Percentiles rank a stretch among this genome's conserved stretches.
phyloP scores from a whole-genome alignment of 108 stramenopile genomes.

The Pseudonitzschia multiseries region DNA sequence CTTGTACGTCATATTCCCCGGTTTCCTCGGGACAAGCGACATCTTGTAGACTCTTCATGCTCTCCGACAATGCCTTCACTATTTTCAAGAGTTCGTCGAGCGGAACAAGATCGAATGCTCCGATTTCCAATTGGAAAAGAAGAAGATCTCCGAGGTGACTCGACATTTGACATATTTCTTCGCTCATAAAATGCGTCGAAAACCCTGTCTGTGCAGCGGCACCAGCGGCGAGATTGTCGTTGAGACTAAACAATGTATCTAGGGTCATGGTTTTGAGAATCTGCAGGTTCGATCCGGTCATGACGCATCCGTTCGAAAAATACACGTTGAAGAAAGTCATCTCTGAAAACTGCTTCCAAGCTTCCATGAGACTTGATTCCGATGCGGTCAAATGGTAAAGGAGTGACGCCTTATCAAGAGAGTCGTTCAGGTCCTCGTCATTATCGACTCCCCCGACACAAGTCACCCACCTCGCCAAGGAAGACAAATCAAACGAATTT shows the following conservation, averaged over 20 bases:
- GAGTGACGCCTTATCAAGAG: slow-evolving; percentile 12
- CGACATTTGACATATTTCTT: slow-evolving; percentile 18
- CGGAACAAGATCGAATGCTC: slow-evolving; percentile 6
- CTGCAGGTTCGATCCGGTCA: slow-evolving; percentile 3
- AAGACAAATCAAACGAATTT: slow-evolving; percentile 31
- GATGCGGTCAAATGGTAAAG: slow-evolving; percentile 9
- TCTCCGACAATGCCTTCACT: neutral
- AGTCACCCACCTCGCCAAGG: slow-evolving; percentile 16
- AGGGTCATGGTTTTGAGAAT: slow-evolving; percentile 1
- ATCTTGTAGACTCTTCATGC: slow-evolving; percentile 5
- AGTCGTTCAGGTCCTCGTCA: slow-evolving; percentile 10
- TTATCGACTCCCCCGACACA: neutral
- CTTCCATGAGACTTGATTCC: slow-evolving; percentile 19
- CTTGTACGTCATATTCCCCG: neutral
- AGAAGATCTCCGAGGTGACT: slow-evolving; percentile 16
- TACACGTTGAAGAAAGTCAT: slow-evolving; percentile 2
- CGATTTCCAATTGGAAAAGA: slow-evolving; percentile 25
- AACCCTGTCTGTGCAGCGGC: slow-evolving; percentile 24
- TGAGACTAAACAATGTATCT: slow-evolving; percentile 12
- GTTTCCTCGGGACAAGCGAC: neutral
- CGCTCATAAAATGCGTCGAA: slow-evolving; percentile 13
- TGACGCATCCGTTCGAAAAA: slow-evolving; percentile 2
- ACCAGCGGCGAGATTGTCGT: slow-evolving; percentile 14
- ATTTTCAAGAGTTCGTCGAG: slow-evolving; percentile 5
- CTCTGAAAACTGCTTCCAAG: slow-evolving; percentile 21